Evolutionary conservation across 2,329 filamentous ascomycete genomes (phyloP), one percentile per base, ranked within the genome.

Genomic region (Ceratocystis smalleyi): DNA sequence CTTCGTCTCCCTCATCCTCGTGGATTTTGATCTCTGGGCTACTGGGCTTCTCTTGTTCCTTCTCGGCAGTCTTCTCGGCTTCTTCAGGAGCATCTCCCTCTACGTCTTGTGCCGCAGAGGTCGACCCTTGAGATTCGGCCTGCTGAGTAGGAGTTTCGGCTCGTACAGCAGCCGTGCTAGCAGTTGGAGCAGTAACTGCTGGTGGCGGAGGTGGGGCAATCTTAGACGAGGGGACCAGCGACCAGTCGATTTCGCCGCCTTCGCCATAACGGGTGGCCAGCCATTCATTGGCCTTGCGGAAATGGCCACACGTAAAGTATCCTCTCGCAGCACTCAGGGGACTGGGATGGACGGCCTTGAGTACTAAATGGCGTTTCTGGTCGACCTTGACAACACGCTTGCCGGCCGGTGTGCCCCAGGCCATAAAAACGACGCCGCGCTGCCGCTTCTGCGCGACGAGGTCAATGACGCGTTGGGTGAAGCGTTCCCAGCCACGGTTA

Each of bases 381-480:
- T 94, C 87, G 62, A 97, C 80, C 69, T 84, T 87, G 51, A 80
- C 76, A 24, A 95, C 89, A 64, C 91, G 79, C 76, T 89, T 88
- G 64, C 85, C 87, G 0, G 94, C 94, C 1, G 90, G 89, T 5
- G 79, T 84, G 17, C 94, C 94, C 94, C 94, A 99, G 0, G 92
- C 92, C 74, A 99, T 77, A 72, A 96, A 99, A 3, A 96, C 94
- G 1, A 99, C 92, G 1, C 94, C 94, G 32, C 81, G 79, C 0
- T 82, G 85, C 55, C 91, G 82, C 69, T 87, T 85, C 71, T 86
- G 83, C 0, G 88, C 88, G 1, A 97, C 89, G 0, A 88, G 81
- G 69, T 97, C 91, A 68, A 99, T 95, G 51, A 94, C 87, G 68
- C 85, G 88, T 72, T 96, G 91, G 22, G 92, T 99, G 72, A 99